Conservation (phyloP, 257 asterid species). For the Galeopsis tetrahit region DNA sequence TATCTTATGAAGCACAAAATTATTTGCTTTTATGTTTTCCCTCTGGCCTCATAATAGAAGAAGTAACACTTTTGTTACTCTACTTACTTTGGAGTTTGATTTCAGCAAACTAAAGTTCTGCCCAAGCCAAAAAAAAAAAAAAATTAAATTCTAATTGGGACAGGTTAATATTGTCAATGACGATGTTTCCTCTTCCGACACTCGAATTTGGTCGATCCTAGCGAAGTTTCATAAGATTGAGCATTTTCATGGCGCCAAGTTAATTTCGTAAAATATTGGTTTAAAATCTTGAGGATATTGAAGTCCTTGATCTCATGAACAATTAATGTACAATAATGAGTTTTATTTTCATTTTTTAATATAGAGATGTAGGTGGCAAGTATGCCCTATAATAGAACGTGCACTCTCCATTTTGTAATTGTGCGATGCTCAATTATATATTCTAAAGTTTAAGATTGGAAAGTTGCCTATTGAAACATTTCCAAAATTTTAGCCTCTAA, state of each 20-base stretch:
- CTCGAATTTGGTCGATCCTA: slow-evolving; percentile 58
- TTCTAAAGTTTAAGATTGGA: background rate
- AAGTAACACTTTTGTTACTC: background rate
- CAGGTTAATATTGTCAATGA: slow-evolving; percentile 54
- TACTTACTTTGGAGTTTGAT: background rate
- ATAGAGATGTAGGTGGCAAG: slow-evolving; percentile 4
- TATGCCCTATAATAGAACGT: background rate
- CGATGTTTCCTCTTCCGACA: slow-evolving; percentile 31
- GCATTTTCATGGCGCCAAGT: slow-evolving; percentile 88
- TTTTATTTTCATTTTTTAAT: background rate
- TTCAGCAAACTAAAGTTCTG: background rate
- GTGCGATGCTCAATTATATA: background rate
- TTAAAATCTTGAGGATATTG: background rate
- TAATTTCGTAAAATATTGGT: slow-evolving; percentile 15
- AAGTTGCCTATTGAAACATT: background rate
- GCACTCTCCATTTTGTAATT: slow-evolving; percentile 18
- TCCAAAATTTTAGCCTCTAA: slow-evolving; percentile 19
- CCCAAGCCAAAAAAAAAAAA: background rate
- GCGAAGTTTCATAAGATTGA: slow-evolving; percentile 64
- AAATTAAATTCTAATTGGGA: background rate
- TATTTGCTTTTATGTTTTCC: slow-evolving; percentile 4
- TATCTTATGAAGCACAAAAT: slow-evolving; percentile 6
- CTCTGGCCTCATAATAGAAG: slow-evolving; percentile 1
- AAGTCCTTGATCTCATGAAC: slow-evolving; percentile 19
- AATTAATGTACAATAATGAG: slow-evolving; percentile 13